Base-by-base conservation (phyloP, 371 early-diverging fungal genomes). In the Capniomyces stellatus region DNA sequence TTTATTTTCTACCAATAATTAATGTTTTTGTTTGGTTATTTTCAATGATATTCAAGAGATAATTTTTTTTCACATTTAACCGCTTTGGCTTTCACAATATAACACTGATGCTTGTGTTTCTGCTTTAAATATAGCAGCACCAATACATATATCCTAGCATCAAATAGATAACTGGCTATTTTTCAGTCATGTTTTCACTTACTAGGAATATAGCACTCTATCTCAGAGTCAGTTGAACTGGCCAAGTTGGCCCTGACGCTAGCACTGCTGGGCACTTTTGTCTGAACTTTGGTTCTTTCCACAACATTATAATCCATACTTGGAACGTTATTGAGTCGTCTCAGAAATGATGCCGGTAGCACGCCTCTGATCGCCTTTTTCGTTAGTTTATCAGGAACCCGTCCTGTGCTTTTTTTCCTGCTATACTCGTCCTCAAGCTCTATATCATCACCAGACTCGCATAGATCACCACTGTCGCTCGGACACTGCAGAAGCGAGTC, bases 311-410 rank as follows among this genome's bases (percentile, higher is more conserved):
- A 19, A 19, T 22, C 30, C 30, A 29, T 8, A 29, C 48, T 4
- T 40, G 12, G 12, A 40, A n/a, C n/a, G 8, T 4, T 29, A 51
- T 42, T 18, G 15, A 54, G 18, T 25, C 48, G 13, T 46, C 54
- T 3, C n/a, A 54, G 4, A 43, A 54, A 54, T 41, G 54, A 54
- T 3, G 46, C 31, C 42, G 54, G 54, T 13, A 54, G 40, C 23
- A 54, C 54, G 2, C 54, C 54, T 24, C 54, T 21, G 24, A 54
- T 54, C 8, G 54, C 39, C 23, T 54, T 54, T 54, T 54, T 54
- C 6, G 48, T 48, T 4, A 48, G 15, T 54, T 41, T 42, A 42
- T n/a, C 10, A 50, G 10, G 6, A 22, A 10, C 22, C 10, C 25
- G 4, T n/a, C 25, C 4, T 50, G 4, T n/a, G 6, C n/a, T 44